Evolutionary conservation across 106 monocot genomes (phyloP), one percentile per base, ranked within the genome.

Genomic region (Dendrobium huoshanense): DNA sequence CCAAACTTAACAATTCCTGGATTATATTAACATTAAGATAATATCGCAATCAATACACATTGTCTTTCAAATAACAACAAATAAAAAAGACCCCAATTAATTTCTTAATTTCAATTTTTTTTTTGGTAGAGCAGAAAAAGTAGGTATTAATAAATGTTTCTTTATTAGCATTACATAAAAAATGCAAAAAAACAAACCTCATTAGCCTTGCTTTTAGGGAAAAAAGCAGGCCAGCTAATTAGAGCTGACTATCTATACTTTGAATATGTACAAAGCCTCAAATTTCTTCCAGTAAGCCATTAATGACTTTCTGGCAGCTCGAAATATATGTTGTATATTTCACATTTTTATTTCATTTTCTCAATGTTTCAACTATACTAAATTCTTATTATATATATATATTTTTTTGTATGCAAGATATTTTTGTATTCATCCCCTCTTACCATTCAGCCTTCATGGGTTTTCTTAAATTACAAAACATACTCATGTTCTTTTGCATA

Each of bases 241-340:
- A 37, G 33, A 72, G 13, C 37, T 40, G 33, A 72, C 16, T 2
- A 13, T 72, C 33, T 33, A 15, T 33, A 33, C 72, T 37, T 16
- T 29, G 72, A 4, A 72, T 72, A 33, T 72, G 72, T 72, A 37
- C 72, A 72, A 37, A 72, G 72, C 72, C 72, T 72, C 33, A 72
- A 37, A 5, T 4, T 74, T 43, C 41, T 74, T 41, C 74, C 7
- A 42, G 20, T 43, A 18, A 74, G 44, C 42, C 41, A 74, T 74
- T 20, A 74, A n/a, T 74, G 74, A 44, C 74, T 74, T 74, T 74
- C 74, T 74, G 31, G 31, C 31, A 31, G 31, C 31, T 31, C 31
- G 44, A 31, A 31, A 31, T 31, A 31, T 31, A 31, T 31, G 31
- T 31, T 31, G 31, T 31, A 31, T 31, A 31, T 31, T 1, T 31